Evolutionary conservation across 352 stramenopile species (phyloP), one percentile per base, ranked within the genome.

Genomic region (Nothophytophthora sp.): DNA sequence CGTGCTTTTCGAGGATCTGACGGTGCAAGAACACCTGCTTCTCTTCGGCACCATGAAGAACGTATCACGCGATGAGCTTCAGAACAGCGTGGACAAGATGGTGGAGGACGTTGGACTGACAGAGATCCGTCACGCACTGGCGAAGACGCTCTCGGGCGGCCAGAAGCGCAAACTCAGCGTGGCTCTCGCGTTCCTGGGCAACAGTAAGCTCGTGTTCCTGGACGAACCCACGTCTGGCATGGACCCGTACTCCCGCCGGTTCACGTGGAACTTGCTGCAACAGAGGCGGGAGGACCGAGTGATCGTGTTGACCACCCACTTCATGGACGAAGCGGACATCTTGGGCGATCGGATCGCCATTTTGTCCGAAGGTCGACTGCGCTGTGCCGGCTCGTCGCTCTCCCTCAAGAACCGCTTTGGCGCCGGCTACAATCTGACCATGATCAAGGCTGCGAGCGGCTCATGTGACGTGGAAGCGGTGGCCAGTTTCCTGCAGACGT

Each of bases 161-260:
- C 80, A 95, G 86, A 99, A 99, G 67, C 82, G 97, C 36, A 99
- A 99, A 56, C 67, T 99, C 5, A 95, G 67, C 48, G 77, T 99
- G 22, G 96, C 92, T 10, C 92, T 99, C 27, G 92, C 95, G 2
- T 93, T 99, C 49, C 91, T 98, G 50, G 97, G 97, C 15, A 90
- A 97, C 55, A 88, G 76, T 46, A 93, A 96, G 37, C 68, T 97
- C 23, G 78, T 96, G 28, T 92, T 97, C 22, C 61, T 97, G 39
- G 88, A 98, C 42, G 91, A 99, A 45, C 96, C 96, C 9, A 99
- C 95, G 13, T 88, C 75, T 5, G 96, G 96, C 1, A 98, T 99
- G 91, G 96, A 99, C 55, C 93, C 95, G 13, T 98, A 98, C 66
- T 94, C 71, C 22, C 80, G 96, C 32, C 76, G 96, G 7, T 96